phyloP scores from a whole-genome alignment of 495 filamentous ascomycete species.

The Daldinia vernicosa region DNA sequence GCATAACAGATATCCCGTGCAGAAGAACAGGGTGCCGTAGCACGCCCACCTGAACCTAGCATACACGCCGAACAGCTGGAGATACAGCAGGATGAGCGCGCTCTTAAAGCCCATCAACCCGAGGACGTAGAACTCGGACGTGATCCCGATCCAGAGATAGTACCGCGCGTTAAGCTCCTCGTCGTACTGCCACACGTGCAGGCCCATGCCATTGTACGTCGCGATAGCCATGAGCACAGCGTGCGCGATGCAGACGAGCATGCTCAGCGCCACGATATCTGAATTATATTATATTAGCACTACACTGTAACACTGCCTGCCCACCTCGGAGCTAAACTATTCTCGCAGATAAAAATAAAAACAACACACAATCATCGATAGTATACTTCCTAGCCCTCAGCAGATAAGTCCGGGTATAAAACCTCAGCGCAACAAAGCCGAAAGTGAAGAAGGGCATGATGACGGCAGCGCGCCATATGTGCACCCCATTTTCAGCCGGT shows the following conservation, averaged over 20 bases:
- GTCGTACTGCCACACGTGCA: conserved; percentile 41
- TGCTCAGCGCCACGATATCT: conserved; percentile 37
- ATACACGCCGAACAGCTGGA: conserved; percentile 50
- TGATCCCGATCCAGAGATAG: conserved; percentile 47
- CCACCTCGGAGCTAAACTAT: no score
- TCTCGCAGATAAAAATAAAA: no score
- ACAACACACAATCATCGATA: conserved; percentile 33
- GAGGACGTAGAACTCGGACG: conserved; percentile 48
- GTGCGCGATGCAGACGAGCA: conserved; percentile 36
- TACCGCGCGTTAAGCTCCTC: conserved; percentile 38
- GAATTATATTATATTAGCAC: conserved; percentile 12
- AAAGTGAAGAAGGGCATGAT: conserved; percentile 39
- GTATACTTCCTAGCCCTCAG: conserved; percentile 30
- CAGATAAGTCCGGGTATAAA: conserved; percentile 36
- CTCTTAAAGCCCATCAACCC: conserved; percentile 49
- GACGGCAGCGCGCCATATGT: conserved; percentile 40
- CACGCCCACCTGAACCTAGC: conserved; percentile 47
- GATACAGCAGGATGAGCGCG: conserved; percentile 50
- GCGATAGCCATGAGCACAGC: conserved; percentile 39
- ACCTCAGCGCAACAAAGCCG: conserved; percentile 32
- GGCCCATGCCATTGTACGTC: conserved; percentile 43
- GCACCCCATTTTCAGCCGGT: conserved; percentile 39
- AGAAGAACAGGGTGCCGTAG: conserved; percentile 50
- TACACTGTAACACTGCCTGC: no score
- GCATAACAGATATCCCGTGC: conserved; percentile 48